A percentile compares a stretch with the other conserved stretches of the same genome.
These are phyloP conservation scores for Guyanaporus albipodus DNA, from an alignment of 768 basidiomycete species.

Conservation along the genomic window DNA sequence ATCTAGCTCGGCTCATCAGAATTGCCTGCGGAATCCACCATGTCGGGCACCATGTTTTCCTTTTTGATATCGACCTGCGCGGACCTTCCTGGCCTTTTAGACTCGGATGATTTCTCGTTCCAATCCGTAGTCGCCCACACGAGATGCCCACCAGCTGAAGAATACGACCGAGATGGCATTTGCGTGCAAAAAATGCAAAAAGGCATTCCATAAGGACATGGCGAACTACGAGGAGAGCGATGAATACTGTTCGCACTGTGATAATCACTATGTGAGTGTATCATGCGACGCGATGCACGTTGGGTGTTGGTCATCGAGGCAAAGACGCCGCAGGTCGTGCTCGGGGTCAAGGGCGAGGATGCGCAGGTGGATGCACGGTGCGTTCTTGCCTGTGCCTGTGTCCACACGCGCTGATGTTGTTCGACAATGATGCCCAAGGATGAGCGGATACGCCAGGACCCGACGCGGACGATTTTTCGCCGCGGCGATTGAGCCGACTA, in stretches of 20 bases:
- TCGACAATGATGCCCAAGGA: conserved; percentile 79
- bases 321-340: conserved; percentile 80
- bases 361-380: conserved; percentile 83
- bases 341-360: conserved; percentile 91
- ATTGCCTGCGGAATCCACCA: too few relatives aligned
- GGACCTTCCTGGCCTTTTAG: too few relatives aligned
- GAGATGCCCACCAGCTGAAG: conserved; percentile 66
- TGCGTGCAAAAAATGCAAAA: conserved; percentile 87
- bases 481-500: conserved; percentile 40
- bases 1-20: too few relatives aligned
- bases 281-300: neutral
- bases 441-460: conserved; percentile 61
- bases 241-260: conserved; percentile 97
- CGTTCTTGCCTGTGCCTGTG: conserved; percentile 24
- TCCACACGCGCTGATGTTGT: neutral
- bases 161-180: conserved; percentile 85
- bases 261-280: conserved; percentile 93
- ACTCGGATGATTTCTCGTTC: too few relatives aligned
- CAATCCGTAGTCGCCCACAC: too few relatives aligned
- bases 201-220: conserved; percentile 98
- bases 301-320: conserved; percentile 77
- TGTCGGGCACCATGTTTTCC: too few relatives aligned
- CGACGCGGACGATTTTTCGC: conserved; percentile 46
- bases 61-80: too few relatives aligned
- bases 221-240: conserved; percentile 88